These are phyloP conservation scores for Viola pubescens DNA, from an alignment of 441 rosid species.

Conservation along the genomic window DNA sequence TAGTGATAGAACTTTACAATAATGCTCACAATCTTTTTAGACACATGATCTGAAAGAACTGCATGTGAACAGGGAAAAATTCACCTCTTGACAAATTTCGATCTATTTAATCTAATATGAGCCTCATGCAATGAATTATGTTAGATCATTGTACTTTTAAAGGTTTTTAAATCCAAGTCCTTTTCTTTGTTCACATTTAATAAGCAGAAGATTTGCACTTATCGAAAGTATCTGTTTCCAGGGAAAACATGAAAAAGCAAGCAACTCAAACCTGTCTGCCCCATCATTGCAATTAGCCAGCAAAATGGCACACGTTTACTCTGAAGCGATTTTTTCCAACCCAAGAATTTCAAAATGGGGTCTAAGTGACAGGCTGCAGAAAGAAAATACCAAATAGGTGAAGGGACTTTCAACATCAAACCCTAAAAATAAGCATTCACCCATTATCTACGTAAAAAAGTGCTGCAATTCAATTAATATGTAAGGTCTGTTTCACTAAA, in stretches of 20 bases:
- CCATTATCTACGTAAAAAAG: not conserved
- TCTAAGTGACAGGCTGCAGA: not conserved
- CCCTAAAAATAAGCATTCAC: not conserved
- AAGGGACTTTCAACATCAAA: not conserved
- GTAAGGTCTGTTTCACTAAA: too few relatives aligned
- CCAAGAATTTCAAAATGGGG: constrained; percentile 1
- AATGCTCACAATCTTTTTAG: constrained; percentile 2
- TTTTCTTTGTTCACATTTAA: not conserved
- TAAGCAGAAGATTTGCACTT: constrained; percentile 1
- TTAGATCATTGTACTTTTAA: too few relatives aligned
- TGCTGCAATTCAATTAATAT: too few relatives aligned
- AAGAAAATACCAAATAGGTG: not conserved
- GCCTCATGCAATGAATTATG: too few relatives aligned
- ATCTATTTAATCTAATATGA: not conserved
- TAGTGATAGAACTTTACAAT: not conserved
- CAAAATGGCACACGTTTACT: constrained; percentile 7
- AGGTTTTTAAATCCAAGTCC: too few relatives aligned
- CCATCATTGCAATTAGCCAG: constrained; percentile 6
- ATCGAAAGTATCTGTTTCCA: not conserved
- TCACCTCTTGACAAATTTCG: not conserved
- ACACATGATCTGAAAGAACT: not conserved
- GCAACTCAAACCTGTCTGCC: constrained; percentile 32
- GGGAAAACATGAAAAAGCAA: constrained; percentile 7
- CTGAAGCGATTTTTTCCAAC: constrained; percentile 12
- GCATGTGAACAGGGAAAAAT: not conserved